These are phyloP conservation scores for Miamiensis avidus DNA, from an alignment of 169 alveolate species.

Conservation along the genomic window DNA sequence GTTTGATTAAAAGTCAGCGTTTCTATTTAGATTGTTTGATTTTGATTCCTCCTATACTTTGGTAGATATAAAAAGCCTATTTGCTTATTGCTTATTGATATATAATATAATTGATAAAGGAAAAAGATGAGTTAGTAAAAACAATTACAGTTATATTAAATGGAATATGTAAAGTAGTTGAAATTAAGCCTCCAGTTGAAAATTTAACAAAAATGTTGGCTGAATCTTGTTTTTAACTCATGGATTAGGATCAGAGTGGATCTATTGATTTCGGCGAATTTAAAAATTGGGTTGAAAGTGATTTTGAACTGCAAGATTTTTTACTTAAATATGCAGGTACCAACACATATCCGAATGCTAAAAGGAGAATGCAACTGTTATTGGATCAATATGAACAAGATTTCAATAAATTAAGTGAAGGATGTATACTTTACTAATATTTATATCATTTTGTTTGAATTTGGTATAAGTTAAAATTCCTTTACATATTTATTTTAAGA, in stretches of 20 bases:
- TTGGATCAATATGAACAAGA: not conserved
- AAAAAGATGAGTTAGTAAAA: not conserved
- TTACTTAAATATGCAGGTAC: not conserved
- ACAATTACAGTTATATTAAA: not conserved
- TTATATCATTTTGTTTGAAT: no score
- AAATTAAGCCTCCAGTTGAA: not conserved
- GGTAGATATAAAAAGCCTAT: not conserved
- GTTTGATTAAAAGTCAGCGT: not conserved
- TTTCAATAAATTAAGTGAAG: not conserved
- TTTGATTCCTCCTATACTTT: not conserved
- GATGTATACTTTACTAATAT: not conserved
- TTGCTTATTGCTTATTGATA: no score
- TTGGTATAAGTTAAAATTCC: not conserved
- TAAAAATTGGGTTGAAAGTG: not conserved
- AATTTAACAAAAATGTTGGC: not conserved
- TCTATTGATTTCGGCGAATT: not conserved
- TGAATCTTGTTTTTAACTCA: not conserved
- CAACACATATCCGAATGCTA: not conserved
- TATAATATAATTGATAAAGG: not conserved
- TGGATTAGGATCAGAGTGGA: not conserved
- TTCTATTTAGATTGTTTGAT: not conserved
- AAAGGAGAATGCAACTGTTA: not conserved
- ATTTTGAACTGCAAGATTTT: not conserved
- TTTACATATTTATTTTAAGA: not conserved
- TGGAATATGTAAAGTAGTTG: not conserved